Evolutionary conservation across 2,329 filamentous ascomycete species (phyloP), one percentile per base, ranked within the genome.

Genomic region (Tolypocladium nubicola): DNA sequence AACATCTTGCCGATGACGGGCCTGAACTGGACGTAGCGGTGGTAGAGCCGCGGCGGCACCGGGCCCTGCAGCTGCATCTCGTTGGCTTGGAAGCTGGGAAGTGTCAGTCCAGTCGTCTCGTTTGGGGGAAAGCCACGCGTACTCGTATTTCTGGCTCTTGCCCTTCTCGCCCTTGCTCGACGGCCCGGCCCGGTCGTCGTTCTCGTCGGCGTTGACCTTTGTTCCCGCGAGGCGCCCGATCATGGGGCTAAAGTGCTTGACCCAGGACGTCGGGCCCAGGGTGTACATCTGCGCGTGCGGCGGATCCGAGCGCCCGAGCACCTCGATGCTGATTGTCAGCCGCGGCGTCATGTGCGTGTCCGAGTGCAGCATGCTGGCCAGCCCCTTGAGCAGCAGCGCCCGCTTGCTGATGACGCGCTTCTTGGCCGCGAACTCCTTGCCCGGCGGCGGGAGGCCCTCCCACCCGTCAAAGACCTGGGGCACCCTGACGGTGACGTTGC

Each of bases 1-100:
- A 96, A 97, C 85, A 97, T 95, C 61, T 85, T 83, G 54, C 89
- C 89, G 56, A 97, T 88, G 66, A 96, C 90, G 33, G 92, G 91
- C 57, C 85, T 88, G 73, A 97, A 97, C 70, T 96, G 92, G 58
- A 97, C 92, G 67, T 88, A 97, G 63, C 91, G 88, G 70, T 97
- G 92, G 70, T 96, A 96, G 39, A 97, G 77, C 60, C 85, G 78
- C 2, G 83, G 76, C 0, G 93, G 92, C 0, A 94, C 87, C 0
- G 93, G 93, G 0, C 93, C 93, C 52, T 82, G 79, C 9, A 97
- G 80, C 69, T 97, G 93, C 66, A 97, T 85, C 70, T 97, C 88
- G 69, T 90, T 92, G 43, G 93, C 89, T 78, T 96, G 92, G 73
- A 97, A 97, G 71, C 89, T 92, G 65, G 1, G 45, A n/a, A 33